Conservation (phyloP, 371 early-diverging fungal genomes). For the Rhizopus arrhizus region DNA sequence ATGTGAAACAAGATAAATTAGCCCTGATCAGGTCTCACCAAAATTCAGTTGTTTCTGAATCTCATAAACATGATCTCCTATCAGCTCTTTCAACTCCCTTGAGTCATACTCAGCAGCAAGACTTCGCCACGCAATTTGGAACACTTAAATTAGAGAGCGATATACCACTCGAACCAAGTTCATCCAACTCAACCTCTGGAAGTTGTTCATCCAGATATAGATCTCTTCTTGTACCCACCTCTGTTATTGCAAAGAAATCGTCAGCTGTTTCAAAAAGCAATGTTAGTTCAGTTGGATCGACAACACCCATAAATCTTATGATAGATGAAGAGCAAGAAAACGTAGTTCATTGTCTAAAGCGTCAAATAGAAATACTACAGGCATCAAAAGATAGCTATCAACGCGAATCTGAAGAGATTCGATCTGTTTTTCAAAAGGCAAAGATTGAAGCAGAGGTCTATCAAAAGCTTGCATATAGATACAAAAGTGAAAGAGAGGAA, state of each 20-base stretch:
- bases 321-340: no score
- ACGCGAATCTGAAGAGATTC: no score
- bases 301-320: no score
- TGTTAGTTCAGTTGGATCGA: neutral
- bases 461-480: neutral
- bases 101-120: neutral
- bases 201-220: neutral
- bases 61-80: neutral
- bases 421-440: neutral
- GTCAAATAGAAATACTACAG: no score
- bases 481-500: neutral
- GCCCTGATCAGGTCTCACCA: neutral
- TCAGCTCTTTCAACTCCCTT: neutral
- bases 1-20: neutral
- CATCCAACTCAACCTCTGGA: neutral
- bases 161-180: neutral
- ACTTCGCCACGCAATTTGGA: neutral
- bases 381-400: no score
- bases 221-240: conserved; percentile 10
- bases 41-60: neutral
- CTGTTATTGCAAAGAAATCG: conserved; percentile 9
- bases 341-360: no score
- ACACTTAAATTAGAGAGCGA: neutral
- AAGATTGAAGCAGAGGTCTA: neutral
- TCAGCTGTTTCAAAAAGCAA: neutral